phyloP scores from a whole-genome alignment of 495 filamentous ascomycete genomes.

The Evernia prunastri region DNA sequence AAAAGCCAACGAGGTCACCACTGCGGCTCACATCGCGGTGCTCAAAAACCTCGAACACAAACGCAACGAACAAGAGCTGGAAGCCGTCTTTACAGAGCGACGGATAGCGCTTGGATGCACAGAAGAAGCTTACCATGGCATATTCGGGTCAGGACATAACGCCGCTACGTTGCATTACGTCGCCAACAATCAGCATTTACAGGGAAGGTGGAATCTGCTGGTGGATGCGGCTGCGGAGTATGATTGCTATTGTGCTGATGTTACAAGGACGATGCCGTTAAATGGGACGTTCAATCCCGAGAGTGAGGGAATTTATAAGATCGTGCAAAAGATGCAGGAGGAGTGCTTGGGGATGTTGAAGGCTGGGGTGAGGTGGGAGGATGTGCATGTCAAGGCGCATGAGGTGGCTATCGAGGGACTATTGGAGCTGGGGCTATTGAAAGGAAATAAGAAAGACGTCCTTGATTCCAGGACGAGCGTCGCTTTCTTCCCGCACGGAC shows the following conservation, averaged over 20 bases:
- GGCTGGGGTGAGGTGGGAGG: slow-evolving; percentile 58
- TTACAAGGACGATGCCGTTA: slow-evolving; percentile 82
- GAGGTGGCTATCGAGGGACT: slow-evolving; percentile 65
- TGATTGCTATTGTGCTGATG: slow-evolving; percentile 81
- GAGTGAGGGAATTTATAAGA: slow-evolving; percentile 59
- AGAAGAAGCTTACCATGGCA: slow-evolving; percentile 78
- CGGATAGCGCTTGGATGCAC: slow-evolving; percentile 67
- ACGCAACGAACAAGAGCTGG: slow-evolving; percentile 73
- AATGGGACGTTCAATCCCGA: slow-evolving; percentile 53
- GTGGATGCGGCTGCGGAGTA: slow-evolving; percentile 84
- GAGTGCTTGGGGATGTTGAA: slow-evolving; percentile 62
- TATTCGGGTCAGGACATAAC: slow-evolving; percentile 72
- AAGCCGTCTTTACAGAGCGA: slow-evolving; percentile 64
- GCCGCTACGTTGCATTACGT: slow-evolving; percentile 82
- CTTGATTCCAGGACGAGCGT: slow-evolving; percentile 58
- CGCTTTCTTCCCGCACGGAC: slow-evolving; percentile 87
- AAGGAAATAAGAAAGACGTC: slow-evolving; percentile 54
- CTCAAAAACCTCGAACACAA: slow-evolving; percentile 52
- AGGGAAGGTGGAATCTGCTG: slow-evolving; percentile 61
- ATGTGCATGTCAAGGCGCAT: slow-evolving; percentile 65
- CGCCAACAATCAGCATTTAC: slow-evolving; percentile 64
- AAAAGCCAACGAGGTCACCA: slow-evolving; percentile 70
- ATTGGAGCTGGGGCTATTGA: slow-evolving; percentile 59
- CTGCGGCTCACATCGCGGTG: slow-evolving; percentile 63
- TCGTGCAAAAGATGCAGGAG: slow-evolving; percentile 79